Evolutionary conservation across 202 grass and related monocot genomes (phyloP).

Genomic region (Schoenoplectus tabernaemontani): DNA sequence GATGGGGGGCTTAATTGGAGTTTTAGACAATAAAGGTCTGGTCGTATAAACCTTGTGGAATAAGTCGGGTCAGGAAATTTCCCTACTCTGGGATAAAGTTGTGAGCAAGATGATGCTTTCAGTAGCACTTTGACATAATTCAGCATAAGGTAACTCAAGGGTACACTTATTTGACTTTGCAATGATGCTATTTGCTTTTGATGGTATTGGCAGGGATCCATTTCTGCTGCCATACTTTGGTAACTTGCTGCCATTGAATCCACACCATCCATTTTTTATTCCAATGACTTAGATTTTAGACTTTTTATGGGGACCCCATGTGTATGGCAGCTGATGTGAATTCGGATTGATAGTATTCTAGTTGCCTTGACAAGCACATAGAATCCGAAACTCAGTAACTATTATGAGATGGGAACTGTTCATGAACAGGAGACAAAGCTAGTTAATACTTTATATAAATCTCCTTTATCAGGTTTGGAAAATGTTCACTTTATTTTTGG

Average conservation of each 20-base stretch:
- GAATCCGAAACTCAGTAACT: neutral
- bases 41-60: neutral
- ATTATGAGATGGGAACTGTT: conserved; percentile 6
- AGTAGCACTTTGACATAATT: conserved; percentile 18
- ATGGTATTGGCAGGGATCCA: neutral
- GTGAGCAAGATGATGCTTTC: neutral
- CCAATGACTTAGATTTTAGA: too few species aligned
- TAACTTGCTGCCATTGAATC: too few species aligned
- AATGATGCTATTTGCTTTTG: conserved; percentile 1
- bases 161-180: conserved; percentile 23
- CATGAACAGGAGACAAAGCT: neutral
- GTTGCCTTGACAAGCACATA: neutral
- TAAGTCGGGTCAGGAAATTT: conserved; percentile 14
- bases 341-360: neutral
- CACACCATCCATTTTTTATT: too few species aligned
- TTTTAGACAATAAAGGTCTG: neutral
- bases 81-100: neutral
- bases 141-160: conserved; percentile 8
- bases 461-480: neutral
- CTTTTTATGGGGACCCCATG: too few species aligned
- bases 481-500: neutral
- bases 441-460: neutral
- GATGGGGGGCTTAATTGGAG: neutral
- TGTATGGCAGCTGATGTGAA: too few species aligned
- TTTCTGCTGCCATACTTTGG: too few species aligned